Conservation (phyloP, 805 yeast genomes). For the Ogataea kodamae region DNA sequence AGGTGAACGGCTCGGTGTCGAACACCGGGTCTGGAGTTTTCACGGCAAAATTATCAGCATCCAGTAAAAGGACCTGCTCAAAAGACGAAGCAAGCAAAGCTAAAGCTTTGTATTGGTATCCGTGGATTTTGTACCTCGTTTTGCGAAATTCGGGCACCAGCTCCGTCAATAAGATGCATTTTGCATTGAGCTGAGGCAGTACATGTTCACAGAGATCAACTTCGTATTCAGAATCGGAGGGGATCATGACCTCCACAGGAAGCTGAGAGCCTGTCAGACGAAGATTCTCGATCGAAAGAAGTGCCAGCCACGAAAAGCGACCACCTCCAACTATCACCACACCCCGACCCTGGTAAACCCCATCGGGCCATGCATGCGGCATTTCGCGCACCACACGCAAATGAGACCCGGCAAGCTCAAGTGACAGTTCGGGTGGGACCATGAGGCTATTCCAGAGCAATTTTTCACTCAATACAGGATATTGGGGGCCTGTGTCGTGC, state of each 20-base stretch:
- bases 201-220: conserved; percentile 39
- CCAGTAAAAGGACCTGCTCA: conserved; percentile 49
- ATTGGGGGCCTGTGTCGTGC: conserved; percentile 27
- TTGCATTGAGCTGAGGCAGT: conserved; percentile 50
- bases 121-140: conserved; percentile 34
- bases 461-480: conserved; percentile 47
- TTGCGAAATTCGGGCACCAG: conserved; percentile 41
- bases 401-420: conserved; percentile 47
- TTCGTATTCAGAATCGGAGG: conserved; percentile 44
- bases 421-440: conserved; percentile 41
- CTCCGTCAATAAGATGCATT: conserved; percentile 53
- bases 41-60: conserved; percentile 51
- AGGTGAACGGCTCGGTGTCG: conserved; percentile 48
- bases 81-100: conserved; percentile 50
- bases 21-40: conserved; percentile 51
- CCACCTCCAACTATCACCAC: conserved; percentile 78
- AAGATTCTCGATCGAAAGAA: conserved; percentile 48
- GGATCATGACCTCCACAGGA: conserved; percentile 50
- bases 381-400: conserved; percentile 40
- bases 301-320: conserved; percentile 58
- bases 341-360: conserved; percentile 50
- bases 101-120: conserved; percentile 46
- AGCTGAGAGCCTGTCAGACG: conserved; percentile 43
- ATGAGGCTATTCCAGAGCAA: conserved; percentile 49
- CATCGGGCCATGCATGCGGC: conserved; percentile 35